Conservation (phyloP, 768 basidiomycete species). For the Leccinum boreale region DNA sequence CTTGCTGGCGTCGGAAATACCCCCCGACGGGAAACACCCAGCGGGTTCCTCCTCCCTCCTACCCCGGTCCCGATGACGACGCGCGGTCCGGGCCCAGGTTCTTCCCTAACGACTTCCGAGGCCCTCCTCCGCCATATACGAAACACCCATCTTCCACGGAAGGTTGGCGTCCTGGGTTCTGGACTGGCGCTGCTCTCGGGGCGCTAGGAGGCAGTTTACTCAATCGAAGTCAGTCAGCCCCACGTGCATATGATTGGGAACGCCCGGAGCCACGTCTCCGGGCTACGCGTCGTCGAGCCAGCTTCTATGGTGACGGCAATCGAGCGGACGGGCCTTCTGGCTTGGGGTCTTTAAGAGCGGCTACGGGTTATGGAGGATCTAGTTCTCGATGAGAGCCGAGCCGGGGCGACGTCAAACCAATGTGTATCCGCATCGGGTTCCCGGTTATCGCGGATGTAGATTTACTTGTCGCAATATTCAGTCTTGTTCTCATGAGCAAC, state of each 20-base stretch:
- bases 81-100: constrained; percentile 36
- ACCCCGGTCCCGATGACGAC: constrained; percentile 28
- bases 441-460: background rate
- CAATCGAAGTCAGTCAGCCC: constrained; percentile 37
- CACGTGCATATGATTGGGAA: constrained; percentile 58
- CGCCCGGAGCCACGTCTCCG: constrained; percentile 35
- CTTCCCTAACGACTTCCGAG: constrained; percentile 52
- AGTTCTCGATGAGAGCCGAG: constrained; percentile 50
- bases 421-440: background rate
- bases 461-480: background rate
- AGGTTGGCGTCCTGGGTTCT: constrained; percentile 73
- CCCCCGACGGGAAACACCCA: constrained; percentile 31
- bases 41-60: constrained; percentile 22
- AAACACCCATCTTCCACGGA: constrained; percentile 30
- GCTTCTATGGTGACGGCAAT: constrained; percentile 37
- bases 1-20: constrained; percentile 43
- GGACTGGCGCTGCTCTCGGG: constrained; percentile 77
- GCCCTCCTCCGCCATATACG: constrained; percentile 58
- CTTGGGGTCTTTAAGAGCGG: constrained; percentile 68
- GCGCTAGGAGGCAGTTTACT: constrained; percentile 60
- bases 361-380: constrained; percentile 80
- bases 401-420: background rate
- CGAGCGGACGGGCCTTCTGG: constrained; percentile 69
- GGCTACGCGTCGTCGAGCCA: constrained; percentile 23
- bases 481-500: background rate